Base-by-base conservation (phyloP, 2,329 filamentous ascomycete species). In the Aspergillus aculeatus region DNA sequence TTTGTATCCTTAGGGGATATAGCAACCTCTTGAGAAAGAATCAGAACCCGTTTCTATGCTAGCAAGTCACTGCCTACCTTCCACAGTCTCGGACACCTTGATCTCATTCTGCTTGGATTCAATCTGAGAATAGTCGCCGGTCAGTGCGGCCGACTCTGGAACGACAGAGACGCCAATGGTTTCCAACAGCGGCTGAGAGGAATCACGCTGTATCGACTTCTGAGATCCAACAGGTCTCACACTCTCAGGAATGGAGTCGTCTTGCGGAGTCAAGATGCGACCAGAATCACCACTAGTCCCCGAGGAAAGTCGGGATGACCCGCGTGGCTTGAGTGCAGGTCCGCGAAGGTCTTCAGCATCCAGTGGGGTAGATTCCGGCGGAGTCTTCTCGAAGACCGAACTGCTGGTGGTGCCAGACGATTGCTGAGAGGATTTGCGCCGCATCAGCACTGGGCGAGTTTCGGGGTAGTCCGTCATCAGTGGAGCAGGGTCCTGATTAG, bases 101-200 rank as follows among this genome's bases (percentile, higher is more conserved):
- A 41, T 19, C 4, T 19, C 16, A 47, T 16, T 31, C 41, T 21
- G 26, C 19, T 21, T 35, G 10, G 19, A 24, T 23, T 29, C 26
- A 11, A 12, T 55, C 47, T 48, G 24, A 16, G 38, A 11, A 47
- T 9, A 24, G 16, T 48, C 53, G 11, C 48, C 16, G 32, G 57
- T 59, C 26, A 56, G 57, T 55, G 52, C 29, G 23, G 54, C 51
- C 4, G 38, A 24, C 14, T 16, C 52, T n/a, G 59, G 61, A 5
- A 56, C 62, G 12, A 14, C 10, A 38, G 57, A 60, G 32, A 52
- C 14, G 5, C 32, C 14, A 35, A 11, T 60, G 44, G 61, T 50
- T 12, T 56, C 48, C n/a, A 69, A 69, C 11, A 68, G 64, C n/a
- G 67, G 59, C 57, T 75, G 74, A 5, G 73, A 74, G 7, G 74